Conservation (phyloP, 176 grass and related monocot genomes). For the Puya raimondii region DNA sequence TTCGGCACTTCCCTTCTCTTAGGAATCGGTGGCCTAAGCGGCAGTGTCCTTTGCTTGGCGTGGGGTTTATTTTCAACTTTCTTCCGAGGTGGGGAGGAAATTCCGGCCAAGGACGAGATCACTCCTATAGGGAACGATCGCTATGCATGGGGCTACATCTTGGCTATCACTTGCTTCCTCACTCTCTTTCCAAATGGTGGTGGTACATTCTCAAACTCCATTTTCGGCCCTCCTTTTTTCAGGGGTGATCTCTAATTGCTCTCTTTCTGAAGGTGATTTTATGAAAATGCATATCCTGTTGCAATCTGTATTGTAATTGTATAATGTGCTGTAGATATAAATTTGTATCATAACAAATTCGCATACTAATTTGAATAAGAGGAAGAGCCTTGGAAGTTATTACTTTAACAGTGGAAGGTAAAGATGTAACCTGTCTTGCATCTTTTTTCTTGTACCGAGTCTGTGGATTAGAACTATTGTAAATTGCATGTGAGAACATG, state of each 20-base stretch:
- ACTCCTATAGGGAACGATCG: constrained; percentile 58
- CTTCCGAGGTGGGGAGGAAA: constrained; percentile 83
- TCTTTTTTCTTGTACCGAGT: too few relatives aligned
- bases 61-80: constrained; percentile 94
- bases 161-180: constrained; percentile 66
- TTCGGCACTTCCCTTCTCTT: constrained; percentile 59
- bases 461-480: too few relatives aligned
- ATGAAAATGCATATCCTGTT: neutral
- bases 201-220: constrained; percentile 69
- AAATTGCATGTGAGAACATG: too few relatives aligned
- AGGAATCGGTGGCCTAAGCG: constrained; percentile 48
- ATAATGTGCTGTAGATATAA: too few relatives aligned
- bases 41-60: constrained; percentile 83
- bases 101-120: constrained; percentile 91
- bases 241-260: constrained; percentile 42
- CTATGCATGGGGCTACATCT: constrained; percentile 51
- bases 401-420: too few relatives aligned
- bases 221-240: constrained; percentile 69
- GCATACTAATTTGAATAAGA: too few relatives aligned
- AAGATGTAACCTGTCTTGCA: too few relatives aligned
- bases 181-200: constrained; percentile 92
- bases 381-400: too few relatives aligned
- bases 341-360: too few relatives aligned
- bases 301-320: neutral
- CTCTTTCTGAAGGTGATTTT: neutral